Evolutionary conservation across 2,329 filamentous ascomycete species (phyloP), one percentile per base, ranked within the genome.

Genomic region (Fusarium marasasianum): DNA sequence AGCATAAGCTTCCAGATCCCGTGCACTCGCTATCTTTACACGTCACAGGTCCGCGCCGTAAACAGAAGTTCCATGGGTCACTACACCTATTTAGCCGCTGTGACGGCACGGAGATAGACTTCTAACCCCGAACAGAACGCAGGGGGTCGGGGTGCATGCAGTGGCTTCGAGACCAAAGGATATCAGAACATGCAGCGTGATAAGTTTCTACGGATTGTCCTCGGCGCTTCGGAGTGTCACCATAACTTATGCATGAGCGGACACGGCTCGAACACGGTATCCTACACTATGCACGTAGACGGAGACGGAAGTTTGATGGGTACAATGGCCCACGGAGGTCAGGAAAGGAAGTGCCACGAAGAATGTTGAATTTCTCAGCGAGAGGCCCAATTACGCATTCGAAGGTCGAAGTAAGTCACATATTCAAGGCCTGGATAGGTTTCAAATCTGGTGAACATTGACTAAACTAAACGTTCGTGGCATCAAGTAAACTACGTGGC

Each of bases 331-430:
- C 13, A 29, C 5, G 24, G 3, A 10, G 8, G 6, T 3, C 2
- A 45, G 12, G 5, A 20, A 26, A 6, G 1, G 6, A 6, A 14
- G 0, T 7, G 1, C 10, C 12, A 10, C 0, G 24, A 0, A 5
- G 44, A 26, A 22, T 15, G 5, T 6, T 20, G 6, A 3, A 14
- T 0, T 4, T 14, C 1, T 3, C 10, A 2, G 17, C 8, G 5
- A 10, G 5, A 20, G 17, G 0, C 1, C 4, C 0, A 7, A 9
- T 1, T 20, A 6, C 1, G 4, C 7, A 14, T 29, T 5, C 24
- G 4, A 6, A 8, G n/a, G 6, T 12, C 11, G 3, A 44, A 11
- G 6, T 17, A 17, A 0, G 11, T 24, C 7, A 24, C 7, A 24
- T 24, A 4, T 0, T 7, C 3, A 12, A 18, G 17, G 7, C 17